Evolutionary conservation across 2,329 filamentous ascomycete genomes (phyloP), one percentile per base, ranked within the genome.

Genomic region (Fusarium sororula): DNA sequence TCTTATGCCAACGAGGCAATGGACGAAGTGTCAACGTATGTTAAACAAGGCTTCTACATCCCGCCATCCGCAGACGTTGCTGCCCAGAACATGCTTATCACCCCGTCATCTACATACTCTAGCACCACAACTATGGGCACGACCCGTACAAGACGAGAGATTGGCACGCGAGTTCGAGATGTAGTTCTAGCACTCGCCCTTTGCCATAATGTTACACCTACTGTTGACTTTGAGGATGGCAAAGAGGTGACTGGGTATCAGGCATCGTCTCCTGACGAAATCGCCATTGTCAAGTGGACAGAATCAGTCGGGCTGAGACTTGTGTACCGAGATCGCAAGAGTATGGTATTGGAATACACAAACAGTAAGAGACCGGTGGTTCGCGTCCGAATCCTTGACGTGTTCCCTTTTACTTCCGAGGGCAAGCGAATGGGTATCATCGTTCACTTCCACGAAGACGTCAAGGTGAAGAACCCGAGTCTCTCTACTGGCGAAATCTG

Each of bases 371-470:
- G 92, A 57, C 85, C 90, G 1, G 93, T 96, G 7, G 94, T 99
- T 32, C 92, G 92, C 30, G 96, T 97, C 32, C 91, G 92, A 63
- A 97, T 99, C 55, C 87, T 98, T 8, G 96, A 98, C 50, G 91
- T 98, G 6, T 99, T 99, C 78, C 97, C 97, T 0, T 99, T 99
- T 81, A 99, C 96, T 0, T 98, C 95, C 0, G 96, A 98, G 75
- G 96, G 96, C 75, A 99, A 99, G 84, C 91, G 96, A 59, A 99
- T 99, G 96, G 96, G 97, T 15, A 96, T 99, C 67, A 92, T 99
- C 69, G 94, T 98, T 26, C 93, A 95, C 75, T 98, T 98, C 79
- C 87, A 91, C 35, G 89, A 92, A 20, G 85, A 86, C 38, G 32
- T 77, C 28, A 85, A 86, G 3, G 84, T 88, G 5, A 80, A 87